Conservation (phyloP, 1,139 yeast genomes). For the Geotrichum siamense region DNA sequence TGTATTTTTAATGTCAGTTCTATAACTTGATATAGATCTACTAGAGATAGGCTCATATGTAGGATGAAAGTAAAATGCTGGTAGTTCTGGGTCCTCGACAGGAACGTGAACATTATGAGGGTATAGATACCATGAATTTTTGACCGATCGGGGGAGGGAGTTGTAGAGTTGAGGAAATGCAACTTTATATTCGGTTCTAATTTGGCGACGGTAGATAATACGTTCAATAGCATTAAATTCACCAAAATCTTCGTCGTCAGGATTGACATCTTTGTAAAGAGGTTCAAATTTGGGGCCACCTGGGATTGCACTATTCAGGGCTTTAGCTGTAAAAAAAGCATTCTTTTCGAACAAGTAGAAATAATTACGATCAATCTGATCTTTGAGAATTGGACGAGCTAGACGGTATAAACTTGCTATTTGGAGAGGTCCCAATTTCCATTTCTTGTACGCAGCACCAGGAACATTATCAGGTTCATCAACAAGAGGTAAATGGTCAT, state of each 20-base stretch:
- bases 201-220: conserved; percentile 67
- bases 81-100: conserved; percentile 45
- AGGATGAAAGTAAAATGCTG: conserved; percentile 52
- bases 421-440: conserved; percentile 57
- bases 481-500: conserved; percentile 65
- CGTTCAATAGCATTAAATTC: conserved; percentile 88
- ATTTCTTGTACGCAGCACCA: conserved; percentile 69
- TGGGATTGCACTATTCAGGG: conserved; percentile 76
- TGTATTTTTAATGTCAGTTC: conserved; percentile 22
- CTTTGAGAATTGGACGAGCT: conserved; percentile 62
- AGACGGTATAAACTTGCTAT: conserved; percentile 62
- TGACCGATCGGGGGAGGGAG: conserved; percentile 63
- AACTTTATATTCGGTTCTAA: conserved; percentile 75
- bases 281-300: conserved; percentile 98
- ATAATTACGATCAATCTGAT: conserved; percentile 49
- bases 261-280: conserved; percentile 58
- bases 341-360: conserved; percentile 66
- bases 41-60: conserved; percentile 52
- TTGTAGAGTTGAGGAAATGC: conserved; percentile 85
- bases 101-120: conserved; percentile 48
- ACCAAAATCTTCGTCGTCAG: conserved; percentile 68
- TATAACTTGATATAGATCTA: conserved; percentile 27
- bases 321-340: conserved; percentile 83
- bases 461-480: conserved; percentile 52
- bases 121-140: conserved; percentile 53